A percentile compares a stretch with the other conserved stretches of the same genome.
Conservation (phyloP, 495 filamentous ascomycete species). For the Acidiella bohemica region DNA sequence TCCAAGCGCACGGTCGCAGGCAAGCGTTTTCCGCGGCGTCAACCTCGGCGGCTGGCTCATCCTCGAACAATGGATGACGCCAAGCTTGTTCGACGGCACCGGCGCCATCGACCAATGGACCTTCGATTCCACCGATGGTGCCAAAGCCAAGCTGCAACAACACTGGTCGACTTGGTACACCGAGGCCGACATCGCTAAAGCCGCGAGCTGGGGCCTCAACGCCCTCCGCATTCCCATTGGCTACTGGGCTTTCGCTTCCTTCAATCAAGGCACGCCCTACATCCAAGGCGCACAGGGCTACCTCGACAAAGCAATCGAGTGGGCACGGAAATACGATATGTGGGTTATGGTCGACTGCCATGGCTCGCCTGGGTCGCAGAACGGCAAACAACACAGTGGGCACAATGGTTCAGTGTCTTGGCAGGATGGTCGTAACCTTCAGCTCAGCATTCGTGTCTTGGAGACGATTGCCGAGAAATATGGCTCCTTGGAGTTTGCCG, state of each 20-base stretch:
- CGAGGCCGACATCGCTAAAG: constrained; percentile 25
- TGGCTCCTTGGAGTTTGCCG: constrained; percentile 28
- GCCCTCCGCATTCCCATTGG: constrained; percentile 33
- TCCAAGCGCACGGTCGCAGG: neutral
- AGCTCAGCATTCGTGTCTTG: constrained; percentile 28
- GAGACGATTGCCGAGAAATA: constrained; percentile 33
- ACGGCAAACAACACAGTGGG: constrained; percentile 34
- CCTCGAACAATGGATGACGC: constrained; percentile 29
- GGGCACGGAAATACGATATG: constrained; percentile 29
- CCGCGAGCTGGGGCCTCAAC: constrained; percentile 31
- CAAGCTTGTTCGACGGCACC: constrained; percentile 23
- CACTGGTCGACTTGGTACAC: constrained; percentile 32
- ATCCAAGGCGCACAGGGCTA: constrained; percentile 27
- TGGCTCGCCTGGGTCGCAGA: constrained; percentile 32
- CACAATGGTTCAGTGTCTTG: constrained; percentile 27
- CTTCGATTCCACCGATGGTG: constrained; percentile 24
- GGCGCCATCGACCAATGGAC: constrained; percentile 26
- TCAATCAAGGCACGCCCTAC: constrained; percentile 29
- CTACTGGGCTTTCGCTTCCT: constrained; percentile 36
- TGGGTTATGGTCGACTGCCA: constrained; percentile 32
- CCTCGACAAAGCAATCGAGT: constrained; percentile 31
- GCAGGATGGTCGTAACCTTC: constrained; percentile 28
- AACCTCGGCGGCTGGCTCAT: constrained; percentile 31
- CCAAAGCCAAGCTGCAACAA: constrained; percentile 15
- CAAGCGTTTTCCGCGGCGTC: constrained; percentile 15